These are phyloP conservation scores for Verticillium tricorpus DNA, from an alignment of 2,329 filamentous ascomycete genomes.

Conservation along the genomic window DNA sequence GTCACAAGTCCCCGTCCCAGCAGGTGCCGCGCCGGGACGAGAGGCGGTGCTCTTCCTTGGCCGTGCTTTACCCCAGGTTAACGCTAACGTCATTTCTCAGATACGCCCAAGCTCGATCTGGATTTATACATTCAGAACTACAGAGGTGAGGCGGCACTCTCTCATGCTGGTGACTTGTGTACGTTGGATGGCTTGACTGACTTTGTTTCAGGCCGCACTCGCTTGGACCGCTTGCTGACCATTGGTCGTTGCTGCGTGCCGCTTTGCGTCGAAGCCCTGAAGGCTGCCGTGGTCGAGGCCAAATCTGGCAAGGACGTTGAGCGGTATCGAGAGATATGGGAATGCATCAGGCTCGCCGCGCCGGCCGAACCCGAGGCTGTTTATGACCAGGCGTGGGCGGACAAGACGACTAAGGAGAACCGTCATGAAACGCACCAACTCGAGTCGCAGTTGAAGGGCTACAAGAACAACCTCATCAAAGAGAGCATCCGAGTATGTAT, in stretches of 20 bases:
- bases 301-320: slow-evolving; percentile 70
- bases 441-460: slow-evolving; percentile 80
- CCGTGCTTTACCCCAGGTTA: slow-evolving; percentile 1
- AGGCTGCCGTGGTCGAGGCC: slow-evolving; percentile 69
- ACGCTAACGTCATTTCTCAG: slow-evolving; percentile 5
- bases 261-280: slow-evolving; percentile 75
- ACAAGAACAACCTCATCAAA: slow-evolving; percentile 96
- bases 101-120: slow-evolving; percentile 76
- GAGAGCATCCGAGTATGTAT: slow-evolving; percentile 81
- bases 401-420: slow-evolving; percentile 61
- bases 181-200: neutral
- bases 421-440: slow-evolving; percentile 68
- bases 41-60: neutral
- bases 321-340: slow-evolving; percentile 65
- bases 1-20: neutral
- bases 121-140: slow-evolving; percentile 91
- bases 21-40: neutral
- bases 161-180: neutral
- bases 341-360: slow-evolving; percentile 57
- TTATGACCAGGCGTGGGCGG: slow-evolving; percentile 72
- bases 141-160: slow-evolving; percentile 51
- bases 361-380: slow-evolving; percentile 64
- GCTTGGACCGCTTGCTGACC: slow-evolving; percentile 73
- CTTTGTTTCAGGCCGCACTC: slow-evolving; percentile 61
- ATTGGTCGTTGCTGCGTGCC: slow-evolving; percentile 76